A percentile compares a stretch with the other conserved stretches of the same genome.
Evolutionary conservation across 768 basidiomycete genomes (phyloP).

Genomic region (Boletus fagicola): DNA sequence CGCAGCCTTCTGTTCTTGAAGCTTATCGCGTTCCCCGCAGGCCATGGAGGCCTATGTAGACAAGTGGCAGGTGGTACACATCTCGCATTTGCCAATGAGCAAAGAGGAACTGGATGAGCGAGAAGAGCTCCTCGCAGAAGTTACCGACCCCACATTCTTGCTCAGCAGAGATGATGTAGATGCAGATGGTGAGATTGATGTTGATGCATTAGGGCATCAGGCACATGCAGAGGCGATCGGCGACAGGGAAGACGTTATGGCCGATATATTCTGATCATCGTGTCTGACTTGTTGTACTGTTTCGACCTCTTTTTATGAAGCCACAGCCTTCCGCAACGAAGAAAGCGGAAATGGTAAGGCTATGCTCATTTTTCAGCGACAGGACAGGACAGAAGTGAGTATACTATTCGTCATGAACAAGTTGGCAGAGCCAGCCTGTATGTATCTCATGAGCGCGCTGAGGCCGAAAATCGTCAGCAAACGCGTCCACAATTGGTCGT

Average conservation of each 20-base stretch:
- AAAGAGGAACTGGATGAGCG: constrained; percentile 75
- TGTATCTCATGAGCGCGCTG: background rate
- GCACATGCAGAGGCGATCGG: constrained; percentile 44
- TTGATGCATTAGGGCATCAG: constrained; percentile 62
- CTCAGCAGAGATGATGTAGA: constrained; percentile 45
- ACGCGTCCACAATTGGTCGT: background rate
- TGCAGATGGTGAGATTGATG: constrained; percentile 57
- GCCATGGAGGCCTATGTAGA: constrained; percentile 70
- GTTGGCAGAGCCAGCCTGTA: background rate
- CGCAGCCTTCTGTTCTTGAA: background rate
- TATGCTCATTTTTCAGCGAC: background rate
- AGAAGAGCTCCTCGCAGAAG: constrained; percentile 75
- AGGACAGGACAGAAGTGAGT: background rate
- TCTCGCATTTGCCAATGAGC: constrained; percentile 68
- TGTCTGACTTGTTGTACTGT: constrained; percentile 1
- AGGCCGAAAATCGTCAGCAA: background rate
- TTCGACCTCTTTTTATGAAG: background rate
- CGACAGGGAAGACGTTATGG: constrained; percentile 37
- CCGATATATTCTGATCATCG: constrained; percentile 35
- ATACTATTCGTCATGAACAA: background rate
- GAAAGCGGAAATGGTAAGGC: background rate
- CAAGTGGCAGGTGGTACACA: constrained; percentile 79
- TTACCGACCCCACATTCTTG: constrained; percentile 64
- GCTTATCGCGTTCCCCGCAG: constrained; percentile 34
- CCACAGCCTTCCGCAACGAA: background rate